phyloP scores from a whole-genome alignment of 1,284 basidiomycete species.

The Naganishia cerealis region DNA sequence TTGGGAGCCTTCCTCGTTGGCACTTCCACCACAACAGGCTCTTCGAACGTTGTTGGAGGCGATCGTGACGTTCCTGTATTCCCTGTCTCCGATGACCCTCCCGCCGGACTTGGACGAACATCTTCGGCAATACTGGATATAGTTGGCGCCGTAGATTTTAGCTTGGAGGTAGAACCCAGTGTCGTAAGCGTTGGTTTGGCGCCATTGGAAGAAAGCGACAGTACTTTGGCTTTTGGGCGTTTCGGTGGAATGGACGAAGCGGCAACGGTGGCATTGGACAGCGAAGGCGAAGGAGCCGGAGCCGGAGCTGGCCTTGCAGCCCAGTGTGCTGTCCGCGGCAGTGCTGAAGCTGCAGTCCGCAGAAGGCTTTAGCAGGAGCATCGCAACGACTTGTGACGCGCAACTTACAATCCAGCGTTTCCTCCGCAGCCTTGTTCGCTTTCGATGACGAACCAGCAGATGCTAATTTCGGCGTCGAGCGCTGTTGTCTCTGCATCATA shows the following conservation, averaged over 20 bases:
- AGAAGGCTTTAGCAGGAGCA: conserved; percentile 17
- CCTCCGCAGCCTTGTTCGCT: conserved; percentile 37
- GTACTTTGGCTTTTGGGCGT: conserved; percentile 30
- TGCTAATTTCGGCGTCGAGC: conserved; percentile 38
- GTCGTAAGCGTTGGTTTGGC: conserved; percentile 32
- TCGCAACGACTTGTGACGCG: no score
- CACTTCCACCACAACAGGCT: conserved; percentile 1
- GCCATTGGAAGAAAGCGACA: conserved; percentile 26
- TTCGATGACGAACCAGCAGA: conserved; percentile 41
- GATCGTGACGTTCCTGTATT: conserved; percentile 10
- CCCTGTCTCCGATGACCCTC: conserved; percentile 28
- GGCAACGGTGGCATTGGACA: conserved; percentile 7
- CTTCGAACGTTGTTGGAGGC: conserved; percentile 16
- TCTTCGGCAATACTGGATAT: conserved; percentile 36
- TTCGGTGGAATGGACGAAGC: conserved; percentile 15
- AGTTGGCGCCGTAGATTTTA: conserved; percentile 47
- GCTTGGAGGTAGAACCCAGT: conserved; percentile 34
- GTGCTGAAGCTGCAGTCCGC: conserved; percentile 54
- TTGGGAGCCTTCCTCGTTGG: conserved; percentile 10
- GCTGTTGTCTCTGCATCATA: conserved; percentile 47
- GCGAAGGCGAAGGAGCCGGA: conserved; percentile 24
- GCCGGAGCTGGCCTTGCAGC: conserved; percentile 60
- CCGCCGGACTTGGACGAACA: conserved; percentile 29
- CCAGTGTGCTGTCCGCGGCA: conserved; percentile 83
- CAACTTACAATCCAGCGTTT: conserved; percentile 43